phyloP scores from a whole-genome alignment of 169 alveolate species.

The Plasmodium inui region DNA sequence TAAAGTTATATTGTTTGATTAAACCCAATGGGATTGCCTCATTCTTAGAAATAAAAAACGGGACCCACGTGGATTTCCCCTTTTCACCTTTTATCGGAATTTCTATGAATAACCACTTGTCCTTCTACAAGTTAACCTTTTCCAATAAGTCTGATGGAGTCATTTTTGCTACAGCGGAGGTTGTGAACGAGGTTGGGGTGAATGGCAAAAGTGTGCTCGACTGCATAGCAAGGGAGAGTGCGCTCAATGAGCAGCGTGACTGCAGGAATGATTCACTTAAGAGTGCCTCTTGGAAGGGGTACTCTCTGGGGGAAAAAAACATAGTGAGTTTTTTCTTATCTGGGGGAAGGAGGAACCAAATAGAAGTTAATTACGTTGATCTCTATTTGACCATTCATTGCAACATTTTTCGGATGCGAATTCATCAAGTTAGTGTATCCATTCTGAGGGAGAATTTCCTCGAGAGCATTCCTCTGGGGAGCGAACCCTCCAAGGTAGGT shows the following conservation, averaged over 20 bases:
- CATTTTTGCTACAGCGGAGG: not conserved
- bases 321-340: not conserved
- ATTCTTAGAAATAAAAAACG: slow-evolving; percentile 58
- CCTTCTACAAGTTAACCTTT: slow-evolving; percentile 10
- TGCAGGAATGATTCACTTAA: not conserved
- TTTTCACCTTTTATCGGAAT: slow-evolving; percentile 33
- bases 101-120: slow-evolving; percentile 11
- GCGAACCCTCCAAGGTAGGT: not conserved
- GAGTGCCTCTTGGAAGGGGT: not conserved
- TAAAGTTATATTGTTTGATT: slow-evolving; percentile 36
- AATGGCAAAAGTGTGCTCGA: not conserved
- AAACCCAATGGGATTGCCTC: not conserved
- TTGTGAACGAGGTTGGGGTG: not conserved
- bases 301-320: slow-evolving; percentile 23
- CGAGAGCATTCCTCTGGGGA: not conserved
- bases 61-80: slow-evolving; percentile 11
- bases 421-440: slow-evolving; percentile 9
- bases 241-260: not conserved
- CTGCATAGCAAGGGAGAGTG: not conserved
- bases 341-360: not conserved
- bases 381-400: slow-evolving; percentile 32
- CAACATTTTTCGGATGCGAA: slow-evolving; percentile 24
- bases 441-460: slow-evolving; percentile 3
- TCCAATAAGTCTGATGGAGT: slow-evolving; percentile 14
- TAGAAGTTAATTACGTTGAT: slow-evolving; percentile 35